Conservation (phyloP, 176 grass and related monocot genomes). For the Urochloa ruziziensis region DNA sequence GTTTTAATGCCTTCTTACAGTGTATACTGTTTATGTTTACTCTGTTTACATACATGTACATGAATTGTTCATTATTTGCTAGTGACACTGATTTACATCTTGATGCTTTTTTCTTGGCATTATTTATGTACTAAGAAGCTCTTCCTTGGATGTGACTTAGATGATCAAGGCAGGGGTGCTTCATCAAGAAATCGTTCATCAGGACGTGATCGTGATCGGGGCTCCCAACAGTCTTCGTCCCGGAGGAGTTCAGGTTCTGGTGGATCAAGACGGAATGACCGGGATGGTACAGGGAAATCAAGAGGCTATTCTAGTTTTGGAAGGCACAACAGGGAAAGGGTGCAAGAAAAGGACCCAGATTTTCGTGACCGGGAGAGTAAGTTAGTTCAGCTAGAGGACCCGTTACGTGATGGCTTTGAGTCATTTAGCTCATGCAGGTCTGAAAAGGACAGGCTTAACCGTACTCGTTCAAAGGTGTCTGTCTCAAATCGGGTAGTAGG, state of each 20-base stretch:
- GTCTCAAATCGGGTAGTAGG: slow-evolving; percentile 28
- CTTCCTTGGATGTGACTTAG: slow-evolving; percentile 36
- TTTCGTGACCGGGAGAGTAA: slow-evolving; percentile 46
- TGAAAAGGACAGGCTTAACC: slow-evolving; percentile 54
- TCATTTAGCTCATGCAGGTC: slow-evolving; percentile 56
- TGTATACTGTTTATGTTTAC: background rate
- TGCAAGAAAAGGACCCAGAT: slow-evolving; percentile 48
- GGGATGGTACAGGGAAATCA: slow-evolving; percentile 44
- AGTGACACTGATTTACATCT: background rate
- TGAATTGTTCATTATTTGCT: slow-evolving; percentile 6
- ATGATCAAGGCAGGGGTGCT: slow-evolving; percentile 32
- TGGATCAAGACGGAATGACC: slow-evolving; percentile 39
- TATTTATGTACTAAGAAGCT: slow-evolving; percentile 44
- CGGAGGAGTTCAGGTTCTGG: slow-evolving; percentile 43
- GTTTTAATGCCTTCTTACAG: background rate
- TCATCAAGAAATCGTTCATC: slow-evolving; percentile 45
- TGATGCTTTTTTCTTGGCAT: background rate
- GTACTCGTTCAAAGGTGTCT: slow-evolving; percentile 38
- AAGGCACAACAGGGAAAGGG: slow-evolving; percentile 51
- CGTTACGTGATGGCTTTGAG: slow-evolving; percentile 44
- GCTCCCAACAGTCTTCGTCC: slow-evolving; percentile 38
- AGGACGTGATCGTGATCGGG: slow-evolving; percentile 42
- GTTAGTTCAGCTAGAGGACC: slow-evolving; percentile 40
- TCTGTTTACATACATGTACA: background rate
- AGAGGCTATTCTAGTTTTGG: slow-evolving; percentile 69